Percentiles rank a stretch among this genome's conserved stretches.
Conservation (phyloP, 2,329 filamentous ascomycete species). For the Colletotrichum liriopes region DNA sequence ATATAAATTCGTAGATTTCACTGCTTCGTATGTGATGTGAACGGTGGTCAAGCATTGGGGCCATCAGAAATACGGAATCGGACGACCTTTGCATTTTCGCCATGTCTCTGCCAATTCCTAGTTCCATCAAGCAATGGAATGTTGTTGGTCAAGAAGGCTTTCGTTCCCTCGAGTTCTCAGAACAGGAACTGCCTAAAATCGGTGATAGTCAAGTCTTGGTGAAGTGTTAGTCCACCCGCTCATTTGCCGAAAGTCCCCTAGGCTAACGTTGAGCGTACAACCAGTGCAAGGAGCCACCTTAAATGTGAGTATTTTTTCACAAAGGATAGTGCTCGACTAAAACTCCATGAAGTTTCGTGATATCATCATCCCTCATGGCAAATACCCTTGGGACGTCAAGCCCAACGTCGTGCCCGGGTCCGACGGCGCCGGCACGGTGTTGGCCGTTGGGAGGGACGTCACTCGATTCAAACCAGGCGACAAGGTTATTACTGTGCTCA, state of each 20-base stretch:
- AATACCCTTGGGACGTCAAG: constrained; percentile 47
- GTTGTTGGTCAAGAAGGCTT: constrained; percentile 16
- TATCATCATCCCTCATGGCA: constrained; percentile 50
- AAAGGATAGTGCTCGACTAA: background rate
- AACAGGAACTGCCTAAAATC: constrained; percentile 16
- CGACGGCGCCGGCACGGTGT: constrained; percentile 67
- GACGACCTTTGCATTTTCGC: background rate
- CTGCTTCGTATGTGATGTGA: no score
- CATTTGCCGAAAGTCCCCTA: constrained; percentile 64
- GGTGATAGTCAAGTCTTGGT: constrained; percentile 40
- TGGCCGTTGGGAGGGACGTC: constrained; percentile 63
- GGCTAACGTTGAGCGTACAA: constrained; percentile 54
- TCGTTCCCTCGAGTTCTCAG: constrained; percentile 25
- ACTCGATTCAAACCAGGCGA: constrained; percentile 66
- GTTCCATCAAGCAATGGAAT: constrained; percentile 30
- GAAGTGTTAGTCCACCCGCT: constrained; percentile 52
- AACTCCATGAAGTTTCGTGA: constrained; percentile 34
- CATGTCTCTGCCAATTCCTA: constrained; percentile 7
- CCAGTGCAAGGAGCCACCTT: constrained; percentile 44
- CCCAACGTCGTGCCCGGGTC: constrained; percentile 54
- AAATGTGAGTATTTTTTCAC: constrained; percentile 5
- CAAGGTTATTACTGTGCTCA: constrained; percentile 59
- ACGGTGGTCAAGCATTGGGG: no score
- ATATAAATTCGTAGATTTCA: background rate
- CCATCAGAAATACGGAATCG: background rate